Percentiles rank a stretch among this genome's conserved stretches.
Evolutionary conservation across 2,329 filamentous ascomycete genomes (phyloP).

Genomic region (Monosporascus cannonballus): DNA sequence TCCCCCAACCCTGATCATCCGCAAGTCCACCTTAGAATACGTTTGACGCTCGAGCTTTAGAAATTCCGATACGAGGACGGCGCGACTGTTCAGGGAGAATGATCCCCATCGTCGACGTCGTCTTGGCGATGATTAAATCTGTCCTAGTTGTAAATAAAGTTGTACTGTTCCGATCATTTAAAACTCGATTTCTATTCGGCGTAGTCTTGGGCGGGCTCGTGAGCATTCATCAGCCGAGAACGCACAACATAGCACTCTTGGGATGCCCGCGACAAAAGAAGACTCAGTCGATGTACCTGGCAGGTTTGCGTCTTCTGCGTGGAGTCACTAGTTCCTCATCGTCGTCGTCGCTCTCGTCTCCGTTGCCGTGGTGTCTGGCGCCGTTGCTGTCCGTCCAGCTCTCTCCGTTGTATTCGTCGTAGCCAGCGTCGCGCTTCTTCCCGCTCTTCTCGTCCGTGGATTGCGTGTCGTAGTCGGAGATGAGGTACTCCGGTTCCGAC

Average conservation of each 20-base stretch:
- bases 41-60: no score
- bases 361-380: conserved; percentile 11
- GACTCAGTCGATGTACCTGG: conserved; percentile 23
- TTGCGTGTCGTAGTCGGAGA: conserved; percentile 16
- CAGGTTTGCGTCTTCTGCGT: conserved; percentile 14
- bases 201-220: neutral
- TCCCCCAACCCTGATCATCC: no score
- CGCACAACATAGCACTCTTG: neutral
- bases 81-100: no score
- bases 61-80: no score
- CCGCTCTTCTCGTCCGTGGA: conserved; percentile 9
- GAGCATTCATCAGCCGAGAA: neutral
- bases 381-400: conserved; percentile 22
- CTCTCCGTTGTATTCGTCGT: conserved; percentile 22
- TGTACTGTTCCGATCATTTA: no score
- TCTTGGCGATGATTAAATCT: no score
- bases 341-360: conserved; percentile 13
- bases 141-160: no score
- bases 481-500: conserved; percentile 8
- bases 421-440: conserved; percentile 12
- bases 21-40: no score
- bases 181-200: no score
- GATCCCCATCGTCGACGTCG: no score
- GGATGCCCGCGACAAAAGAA: neutral
- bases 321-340: conserved; percentile 11